Evolutionary conservation across 768 basidiomycete genomes (phyloP).

Genomic region (Tricholoma sp.): DNA sequence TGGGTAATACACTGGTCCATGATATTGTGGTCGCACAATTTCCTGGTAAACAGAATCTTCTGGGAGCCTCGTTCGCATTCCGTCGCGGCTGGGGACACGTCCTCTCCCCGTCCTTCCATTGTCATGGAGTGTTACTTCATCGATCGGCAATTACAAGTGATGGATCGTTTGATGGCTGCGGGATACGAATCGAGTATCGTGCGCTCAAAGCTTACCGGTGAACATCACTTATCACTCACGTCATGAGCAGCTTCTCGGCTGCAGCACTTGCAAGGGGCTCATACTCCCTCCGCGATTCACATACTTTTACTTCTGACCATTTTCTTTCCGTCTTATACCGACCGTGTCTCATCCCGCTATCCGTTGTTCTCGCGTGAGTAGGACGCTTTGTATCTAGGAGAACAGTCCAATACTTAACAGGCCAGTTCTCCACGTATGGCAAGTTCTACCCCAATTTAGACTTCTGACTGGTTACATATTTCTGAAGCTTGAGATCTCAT

Average conservation of each 20-base stretch:
- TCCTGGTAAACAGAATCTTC: not conserved
- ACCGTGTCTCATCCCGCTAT: not conserved
- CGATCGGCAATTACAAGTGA: slow-evolving; percentile 2
- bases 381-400: not conserved
- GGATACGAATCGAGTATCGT: not conserved
- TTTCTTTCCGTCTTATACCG: not conserved
- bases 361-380: not conserved
- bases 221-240: slow-evolving; percentile 1
- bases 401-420: not conserved
- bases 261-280: not conserved
- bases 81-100: not conserved
- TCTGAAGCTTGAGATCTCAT: too few relatives aligned
- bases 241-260: not conserved
- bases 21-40: not conserved
- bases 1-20: slow-evolving; percentile 16
- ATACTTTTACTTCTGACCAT: not conserved
- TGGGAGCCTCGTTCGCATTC: not conserved
- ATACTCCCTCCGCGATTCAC: not conserved
- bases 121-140: not conserved
- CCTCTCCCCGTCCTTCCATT: not conserved
- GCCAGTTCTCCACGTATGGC: not conserved
- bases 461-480: too few relatives aligned
- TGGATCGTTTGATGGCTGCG: not conserved
- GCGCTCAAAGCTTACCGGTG: not conserved
- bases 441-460: too few relatives aligned